Percentiles rank a stretch among this genome's conserved stretches.
phyloP scores from a whole-genome alignment of 345 rosid species.

The Eucalyptus tenuipes region DNA sequence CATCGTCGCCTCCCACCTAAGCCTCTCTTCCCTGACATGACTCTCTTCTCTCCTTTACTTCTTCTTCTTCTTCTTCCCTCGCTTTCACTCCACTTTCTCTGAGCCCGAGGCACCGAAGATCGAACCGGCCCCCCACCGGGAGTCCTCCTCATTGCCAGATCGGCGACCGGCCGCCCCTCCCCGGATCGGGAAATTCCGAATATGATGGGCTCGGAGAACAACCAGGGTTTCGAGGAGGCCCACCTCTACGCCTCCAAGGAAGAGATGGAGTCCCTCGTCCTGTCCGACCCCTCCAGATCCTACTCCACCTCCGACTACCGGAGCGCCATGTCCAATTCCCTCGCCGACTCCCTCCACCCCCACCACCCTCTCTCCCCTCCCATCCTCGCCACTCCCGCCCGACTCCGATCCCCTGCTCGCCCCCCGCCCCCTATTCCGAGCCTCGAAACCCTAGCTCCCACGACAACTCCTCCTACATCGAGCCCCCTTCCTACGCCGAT shows the following conservation, averaged over 20 bases:
- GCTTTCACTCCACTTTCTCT: background rate
- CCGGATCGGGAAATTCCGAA: background rate
- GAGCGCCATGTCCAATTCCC: slow-evolving; percentile 46
- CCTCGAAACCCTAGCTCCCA: slow-evolving; percentile 20
- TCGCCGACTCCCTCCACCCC: slow-evolving; percentile 40
- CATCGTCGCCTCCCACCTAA: background rate
- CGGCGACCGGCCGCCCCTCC: background rate
- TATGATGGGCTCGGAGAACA: slow-evolving; percentile 92
- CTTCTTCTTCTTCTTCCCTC: background rate
- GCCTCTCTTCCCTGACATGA: background rate
- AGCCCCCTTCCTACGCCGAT: slow-evolving; percentile 87
- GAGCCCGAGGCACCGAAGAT: background rate
- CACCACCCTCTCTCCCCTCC: slow-evolving; percentile 49
- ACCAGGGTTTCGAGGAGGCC: slow-evolving; percentile 40
- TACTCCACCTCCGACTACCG: slow-evolving; percentile 36
- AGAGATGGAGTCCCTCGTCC: slow-evolving; percentile 63
- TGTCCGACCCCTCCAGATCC: slow-evolving; percentile 22
- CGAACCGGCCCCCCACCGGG: background rate
- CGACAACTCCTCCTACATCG: slow-evolving; percentile 47
- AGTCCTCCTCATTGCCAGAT: background rate
- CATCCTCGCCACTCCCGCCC: slow-evolving; percentile 29
- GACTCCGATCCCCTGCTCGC: slow-evolving; percentile 76
- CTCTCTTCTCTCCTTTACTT: background rate
- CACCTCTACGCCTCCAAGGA: slow-evolving; percentile 42
- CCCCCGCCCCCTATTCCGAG: slow-evolving; percentile 10